These are phyloP conservation scores for Solanum stenotomum DNA, from an alignment of 257 asterid genomes.

Conservation along the genomic window DNA sequence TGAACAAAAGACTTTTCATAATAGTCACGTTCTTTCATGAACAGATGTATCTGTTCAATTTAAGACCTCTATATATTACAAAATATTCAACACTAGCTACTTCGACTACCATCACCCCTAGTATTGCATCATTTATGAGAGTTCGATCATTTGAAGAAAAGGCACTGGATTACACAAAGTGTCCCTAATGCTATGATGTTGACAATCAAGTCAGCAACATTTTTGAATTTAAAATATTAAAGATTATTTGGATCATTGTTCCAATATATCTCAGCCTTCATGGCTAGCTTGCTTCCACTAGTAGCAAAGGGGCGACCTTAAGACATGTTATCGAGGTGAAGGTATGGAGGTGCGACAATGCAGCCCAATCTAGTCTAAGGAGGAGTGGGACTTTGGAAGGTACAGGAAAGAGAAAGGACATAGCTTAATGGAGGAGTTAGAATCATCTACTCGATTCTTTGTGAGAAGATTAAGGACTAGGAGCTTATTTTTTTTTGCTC, in stretches of 20 bases:
- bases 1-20: too few relatives aligned
- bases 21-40: too few relatives aligned
- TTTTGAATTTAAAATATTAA: too few relatives aligned
- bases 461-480: too few relatives aligned
- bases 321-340: too few relatives aligned
- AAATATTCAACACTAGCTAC: not conserved
- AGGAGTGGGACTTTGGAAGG: not conserved
- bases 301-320: not conserved
- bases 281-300: not conserved
- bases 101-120: not conserved
- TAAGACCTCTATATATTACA: too few relatives aligned
- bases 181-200: not conserved
- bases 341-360: not conserved
- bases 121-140: not conserved
- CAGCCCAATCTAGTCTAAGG: not conserved
- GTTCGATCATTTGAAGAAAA: not conserved
- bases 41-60: too few relatives aligned
- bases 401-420: not conserved
- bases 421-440: too few relatives aligned
- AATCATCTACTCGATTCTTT: too few relatives aligned
- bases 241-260: not conserved
- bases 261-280: not conserved
- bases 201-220: not conserved
- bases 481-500: not conserved
- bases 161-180: not conserved